Conservation (phyloP, 192 early-diverging fungal species). For the Coemansia sp. region DNA sequence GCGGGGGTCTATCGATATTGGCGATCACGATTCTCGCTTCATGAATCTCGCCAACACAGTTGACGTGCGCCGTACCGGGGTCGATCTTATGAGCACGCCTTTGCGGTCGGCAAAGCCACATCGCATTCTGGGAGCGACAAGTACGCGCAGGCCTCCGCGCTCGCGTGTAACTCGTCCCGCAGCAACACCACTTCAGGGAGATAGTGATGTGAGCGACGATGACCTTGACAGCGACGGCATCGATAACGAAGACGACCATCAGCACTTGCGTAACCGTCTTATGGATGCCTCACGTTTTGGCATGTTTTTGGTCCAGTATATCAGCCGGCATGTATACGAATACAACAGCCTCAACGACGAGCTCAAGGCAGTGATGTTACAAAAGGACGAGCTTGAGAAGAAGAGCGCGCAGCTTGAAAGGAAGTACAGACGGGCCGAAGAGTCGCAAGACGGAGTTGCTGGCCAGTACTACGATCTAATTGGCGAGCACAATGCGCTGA, state of each 20-base stretch:
- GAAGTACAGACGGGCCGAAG: constrained; percentile 30
- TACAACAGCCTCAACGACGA: constrained; percentile 36
- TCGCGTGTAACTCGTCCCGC: constrained; percentile 22
- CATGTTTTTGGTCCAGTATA: constrained; percentile 48
- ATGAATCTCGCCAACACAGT: constrained; percentile 20
- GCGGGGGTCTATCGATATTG: constrained; percentile 13
- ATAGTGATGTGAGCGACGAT: constrained; percentile 42
- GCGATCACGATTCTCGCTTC: constrained; percentile 24
- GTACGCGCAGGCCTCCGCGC: constrained; percentile 31
- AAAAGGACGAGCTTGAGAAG: constrained; percentile 32
- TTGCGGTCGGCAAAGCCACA: constrained; percentile 23
- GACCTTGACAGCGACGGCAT: constrained; percentile 15
- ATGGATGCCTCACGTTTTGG: constrained; percentile 42
- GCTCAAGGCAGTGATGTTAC: constrained; percentile 14
- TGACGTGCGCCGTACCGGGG: constrained; percentile 40
- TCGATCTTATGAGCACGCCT: constrained; percentile 49
- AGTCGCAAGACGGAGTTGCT: constrained; percentile 34
- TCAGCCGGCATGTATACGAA: constrained; percentile 43
- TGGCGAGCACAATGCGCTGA: constrained; percentile 16
- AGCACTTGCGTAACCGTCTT: constrained; percentile 38
- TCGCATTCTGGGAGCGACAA: constrained; percentile 23
- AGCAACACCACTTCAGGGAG: constrained; percentile 13
- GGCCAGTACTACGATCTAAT: constrained; percentile 38
- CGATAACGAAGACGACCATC: constrained; percentile 27
- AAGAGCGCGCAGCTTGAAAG: constrained; percentile 18